These are phyloP conservation scores for Fusarium guadeloupense DNA, from an alignment of 2,329 filamentous ascomycete species.

Conservation along the genomic window DNA sequence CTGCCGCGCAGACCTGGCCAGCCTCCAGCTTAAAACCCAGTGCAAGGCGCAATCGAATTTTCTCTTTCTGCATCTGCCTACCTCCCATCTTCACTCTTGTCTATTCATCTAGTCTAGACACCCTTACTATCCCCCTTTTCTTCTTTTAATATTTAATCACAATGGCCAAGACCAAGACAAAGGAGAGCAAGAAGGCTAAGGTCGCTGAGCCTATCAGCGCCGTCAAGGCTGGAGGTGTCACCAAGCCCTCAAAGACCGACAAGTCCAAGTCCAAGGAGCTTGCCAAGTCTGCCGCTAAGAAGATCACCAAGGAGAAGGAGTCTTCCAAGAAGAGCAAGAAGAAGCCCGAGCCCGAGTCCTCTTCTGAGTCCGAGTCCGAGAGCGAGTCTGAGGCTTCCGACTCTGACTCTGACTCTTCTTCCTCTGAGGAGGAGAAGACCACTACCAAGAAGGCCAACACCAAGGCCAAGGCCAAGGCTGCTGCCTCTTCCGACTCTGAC, in stretches of 20 bases:
- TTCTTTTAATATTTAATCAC: constrained; percentile 45
- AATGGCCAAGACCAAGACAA: constrained; percentile 75
- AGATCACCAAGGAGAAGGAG: constrained; percentile 57
- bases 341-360: constrained; percentile 54
- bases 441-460: constrained; percentile 49
- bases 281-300: constrained; percentile 69
- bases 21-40: constrained; percentile 39
- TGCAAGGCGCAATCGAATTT: constrained; percentile 22
- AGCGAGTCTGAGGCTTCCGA: constrained; percentile 53
- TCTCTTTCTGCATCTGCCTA: constrained; percentile 31
- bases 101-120: constrained; percentile 19
- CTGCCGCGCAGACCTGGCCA: constrained; percentile 35
- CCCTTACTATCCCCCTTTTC: constrained; percentile 1
- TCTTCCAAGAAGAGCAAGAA: constrained; percentile 61
- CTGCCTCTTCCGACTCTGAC: constrained; percentile 41
- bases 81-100: constrained; percentile 28
- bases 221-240: constrained; percentile 73
- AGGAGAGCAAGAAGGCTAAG: constrained; percentile 62
- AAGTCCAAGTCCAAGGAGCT: constrained; percentile 74
- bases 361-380: constrained; percentile 53
- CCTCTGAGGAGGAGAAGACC: constrained; percentile 51
- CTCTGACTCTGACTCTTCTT: constrained; percentile 48
- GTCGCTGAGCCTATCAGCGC: constrained; percentile 59
- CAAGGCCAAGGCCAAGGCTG: constrained; percentile 46
- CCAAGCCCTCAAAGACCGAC: constrained; percentile 71